A percentile compares a stretch with the other conserved stretches of the same genome.
Conservation (phyloP, 2,329 filamentous ascomycete species). For the Mycogone perniciosa region DNA sequence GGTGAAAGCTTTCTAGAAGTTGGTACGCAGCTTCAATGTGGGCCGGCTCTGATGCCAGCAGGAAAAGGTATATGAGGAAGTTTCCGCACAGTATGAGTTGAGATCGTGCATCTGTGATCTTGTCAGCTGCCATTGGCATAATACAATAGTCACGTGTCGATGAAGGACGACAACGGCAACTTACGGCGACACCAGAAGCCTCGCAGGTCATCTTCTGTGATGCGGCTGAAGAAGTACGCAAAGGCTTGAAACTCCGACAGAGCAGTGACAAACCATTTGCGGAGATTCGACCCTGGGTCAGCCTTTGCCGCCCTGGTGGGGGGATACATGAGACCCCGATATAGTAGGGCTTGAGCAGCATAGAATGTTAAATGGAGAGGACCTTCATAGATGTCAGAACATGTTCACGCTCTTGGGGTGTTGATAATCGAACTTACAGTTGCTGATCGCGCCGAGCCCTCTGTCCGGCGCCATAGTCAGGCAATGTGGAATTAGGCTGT, state of each 20-base stretch:
- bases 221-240: constrained; percentile 30
- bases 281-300: constrained; percentile 29
- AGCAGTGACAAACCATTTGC: constrained; percentile 29
- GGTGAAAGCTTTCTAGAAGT: constrained; percentile 32
- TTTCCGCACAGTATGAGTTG: constrained; percentile 42
- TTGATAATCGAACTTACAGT: constrained; percentile 15
- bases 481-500: constrained; percentile 30
- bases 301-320: constrained; percentile 36
- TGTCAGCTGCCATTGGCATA: not conserved
- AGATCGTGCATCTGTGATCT: constrained; percentile 28
- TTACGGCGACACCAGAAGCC: constrained; percentile 40
- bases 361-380: constrained; percentile 38
- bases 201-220: constrained; percentile 30
- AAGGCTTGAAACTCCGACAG: constrained; percentile 32
- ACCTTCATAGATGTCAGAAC: constrained; percentile 13
- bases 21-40: constrained; percentile 31
- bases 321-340: constrained; percentile 40
- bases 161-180: constrained; percentile 15
- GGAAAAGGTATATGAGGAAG: constrained; percentile 42
- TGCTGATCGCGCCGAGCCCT: constrained; percentile 17
- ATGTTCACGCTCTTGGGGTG: not conserved
- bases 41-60: constrained; percentile 32
- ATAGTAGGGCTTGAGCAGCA: constrained; percentile 35
- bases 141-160: not conserved
- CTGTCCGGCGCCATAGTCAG: constrained; percentile 21